Percentiles rank a stretch among this genome's conserved stretches.
Evolutionary conservation across 169 alveolate species (phyloP).

Genomic region (Eimeria praecox): DNA sequence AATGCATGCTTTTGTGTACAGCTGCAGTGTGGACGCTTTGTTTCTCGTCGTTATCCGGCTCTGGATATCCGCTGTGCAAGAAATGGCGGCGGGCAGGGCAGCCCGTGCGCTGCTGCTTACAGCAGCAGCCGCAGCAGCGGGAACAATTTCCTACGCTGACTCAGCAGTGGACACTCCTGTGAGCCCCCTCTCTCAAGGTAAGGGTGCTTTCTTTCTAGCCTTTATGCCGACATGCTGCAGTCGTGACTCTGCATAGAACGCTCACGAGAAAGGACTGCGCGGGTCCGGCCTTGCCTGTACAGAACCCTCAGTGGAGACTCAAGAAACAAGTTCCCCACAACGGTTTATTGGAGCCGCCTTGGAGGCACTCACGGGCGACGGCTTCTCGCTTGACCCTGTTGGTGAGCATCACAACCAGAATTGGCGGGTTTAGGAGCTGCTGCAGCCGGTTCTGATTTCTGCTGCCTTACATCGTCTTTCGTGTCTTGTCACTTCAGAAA

Average conservation of each 20-base stretch:
- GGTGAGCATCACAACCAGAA: not conserved
- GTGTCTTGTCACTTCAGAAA: not conserved
- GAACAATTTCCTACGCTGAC: not conserved
- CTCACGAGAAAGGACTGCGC: not conserved
- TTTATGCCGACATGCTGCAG: not conserved
- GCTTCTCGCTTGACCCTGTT: conserved; percentile 53
- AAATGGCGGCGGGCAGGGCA: conserved; percentile 54
- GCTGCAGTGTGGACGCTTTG: not conserved
- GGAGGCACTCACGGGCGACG: not conserved
- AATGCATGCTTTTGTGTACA: not conserved
- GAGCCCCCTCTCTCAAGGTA: conserved; percentile 69
- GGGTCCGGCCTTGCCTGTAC: not conserved
- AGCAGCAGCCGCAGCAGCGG: conserved; percentile 44
- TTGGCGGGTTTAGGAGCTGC: not conserved
- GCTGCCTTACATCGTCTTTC: not conserved
- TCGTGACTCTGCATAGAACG: not conserved
- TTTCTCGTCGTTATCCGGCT: not conserved
- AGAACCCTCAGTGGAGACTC: not conserved
- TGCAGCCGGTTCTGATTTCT: not conserved
- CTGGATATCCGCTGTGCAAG: not conserved
- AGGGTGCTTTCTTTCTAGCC: not conserved
- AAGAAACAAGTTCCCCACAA: conserved; percentile 22
- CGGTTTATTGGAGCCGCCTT: conserved; percentile 18
- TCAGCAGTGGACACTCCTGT: conserved; percentile 39
- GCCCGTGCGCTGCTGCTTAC: conserved; percentile 76